Percentiles rank a stretch among this genome's conserved stretches.
phyloP scores from a whole-genome alignment of 75 land plant genomes.

The Pinus albicaulis region DNA sequence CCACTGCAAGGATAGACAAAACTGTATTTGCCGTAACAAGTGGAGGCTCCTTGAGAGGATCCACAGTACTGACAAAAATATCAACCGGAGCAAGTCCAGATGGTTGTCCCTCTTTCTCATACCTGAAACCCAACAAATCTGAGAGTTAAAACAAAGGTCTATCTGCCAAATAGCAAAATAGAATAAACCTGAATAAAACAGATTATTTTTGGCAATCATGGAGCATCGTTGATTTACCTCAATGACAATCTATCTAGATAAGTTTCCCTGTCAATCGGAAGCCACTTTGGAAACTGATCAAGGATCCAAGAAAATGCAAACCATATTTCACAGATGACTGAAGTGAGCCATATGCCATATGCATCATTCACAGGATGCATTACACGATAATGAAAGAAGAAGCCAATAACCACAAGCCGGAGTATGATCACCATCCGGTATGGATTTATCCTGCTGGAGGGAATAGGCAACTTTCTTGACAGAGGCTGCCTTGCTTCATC shows the following conservation, averaged over 20 bases:
- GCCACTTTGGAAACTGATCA: slow-evolving; percentile 92
- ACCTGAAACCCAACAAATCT: slow-evolving; percentile 31
- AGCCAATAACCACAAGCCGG: slow-evolving; percentile 71
- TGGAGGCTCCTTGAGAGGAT: slow-evolving; percentile 58
- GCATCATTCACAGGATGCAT: slow-evolving; percentile 67
- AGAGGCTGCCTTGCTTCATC: slow-evolving; percentile 82
- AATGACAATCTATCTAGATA: slow-evolving; percentile 76
- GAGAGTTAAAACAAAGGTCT: not conserved
- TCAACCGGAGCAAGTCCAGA: slow-evolving; percentile 36
- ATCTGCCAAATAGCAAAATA: not conserved
- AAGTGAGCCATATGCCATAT: slow-evolving; percentile 69
- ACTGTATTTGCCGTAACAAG: slow-evolving; percentile 59
- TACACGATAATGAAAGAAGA: slow-evolving; percentile 77
- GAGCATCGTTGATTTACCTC: slow-evolving; percentile 24
- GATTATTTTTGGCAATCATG: not conserved
- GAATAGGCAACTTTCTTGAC: slow-evolving; percentile 73
- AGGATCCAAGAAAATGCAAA: slow-evolving; percentile 89
- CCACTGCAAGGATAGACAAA: slow-evolving; percentile 47
- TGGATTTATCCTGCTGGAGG: slow-evolving; percentile 74
- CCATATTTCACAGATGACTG: slow-evolving; percentile 88
- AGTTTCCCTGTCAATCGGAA: slow-evolving; percentile 76
- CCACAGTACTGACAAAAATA: slow-evolving; percentile 58
- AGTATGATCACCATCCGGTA: slow-evolving; percentile 72
- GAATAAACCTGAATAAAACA: not conserved
- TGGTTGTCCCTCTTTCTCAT: slow-evolving; percentile 65